phyloP scores from a whole-genome alignment of 2,329 filamentous ascomycete genomes.

The Botrytis galanthina region DNA sequence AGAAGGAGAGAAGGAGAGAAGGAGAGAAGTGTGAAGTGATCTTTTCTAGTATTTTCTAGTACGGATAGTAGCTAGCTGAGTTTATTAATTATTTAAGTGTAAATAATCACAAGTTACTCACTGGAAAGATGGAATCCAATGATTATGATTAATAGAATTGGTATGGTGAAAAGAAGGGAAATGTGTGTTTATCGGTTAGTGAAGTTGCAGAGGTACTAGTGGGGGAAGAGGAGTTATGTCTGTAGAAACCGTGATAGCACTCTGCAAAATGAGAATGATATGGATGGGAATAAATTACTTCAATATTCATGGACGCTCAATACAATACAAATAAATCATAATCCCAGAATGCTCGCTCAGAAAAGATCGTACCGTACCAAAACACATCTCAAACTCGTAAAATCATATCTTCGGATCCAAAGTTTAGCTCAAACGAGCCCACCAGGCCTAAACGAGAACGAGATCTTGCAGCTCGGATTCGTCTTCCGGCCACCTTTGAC shows the following conservation, averaged over 20 bases:
- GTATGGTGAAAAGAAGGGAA: neutral
- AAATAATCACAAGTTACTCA: too few species aligned
- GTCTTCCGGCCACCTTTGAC: neutral
- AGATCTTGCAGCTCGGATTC: neutral
- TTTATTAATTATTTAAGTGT: too few species aligned
- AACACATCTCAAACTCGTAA: neutral
- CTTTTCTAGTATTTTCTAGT: too few species aligned
- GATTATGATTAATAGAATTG: too few species aligned
- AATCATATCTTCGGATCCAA: neutral
- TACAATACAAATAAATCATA: neutral
- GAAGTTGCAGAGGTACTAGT: neutral
- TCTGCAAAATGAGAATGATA: neutral
- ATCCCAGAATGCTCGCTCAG: neutral
- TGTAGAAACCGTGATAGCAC: rapidly evolving
- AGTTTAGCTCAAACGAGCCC: rapidly evolving
- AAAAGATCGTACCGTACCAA: neutral
- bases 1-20: too few species aligned
- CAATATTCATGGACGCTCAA: neutral
- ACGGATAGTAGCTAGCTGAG: too few species aligned
- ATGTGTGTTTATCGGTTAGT: neutral
- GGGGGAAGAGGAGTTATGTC: neutral
- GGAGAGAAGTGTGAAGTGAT: too few species aligned
- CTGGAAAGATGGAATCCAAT: too few species aligned
- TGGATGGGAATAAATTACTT: neutral
- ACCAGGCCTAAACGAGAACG: neutral